Evolutionary conservation across 768 basidiomycete genomes (phyloP).

Genomic region (Termitomyces sp.): DNA sequence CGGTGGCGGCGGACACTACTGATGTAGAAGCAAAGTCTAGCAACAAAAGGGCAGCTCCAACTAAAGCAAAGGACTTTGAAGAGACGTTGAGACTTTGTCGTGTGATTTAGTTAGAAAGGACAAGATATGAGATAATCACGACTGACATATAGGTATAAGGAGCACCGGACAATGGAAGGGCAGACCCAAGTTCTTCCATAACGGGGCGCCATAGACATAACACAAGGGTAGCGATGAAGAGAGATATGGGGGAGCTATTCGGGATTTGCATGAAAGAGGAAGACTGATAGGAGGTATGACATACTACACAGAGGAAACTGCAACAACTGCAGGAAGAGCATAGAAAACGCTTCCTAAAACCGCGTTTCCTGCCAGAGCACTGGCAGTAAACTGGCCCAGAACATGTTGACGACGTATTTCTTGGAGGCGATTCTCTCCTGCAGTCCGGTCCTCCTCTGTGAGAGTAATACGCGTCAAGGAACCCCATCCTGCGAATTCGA

Average conservation of each 20-base stretch:
- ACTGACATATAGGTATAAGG: constrained; percentile 66
- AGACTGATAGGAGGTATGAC: constrained; percentile 17
- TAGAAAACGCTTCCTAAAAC: constrained; percentile 69
- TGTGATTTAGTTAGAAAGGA: neutral
- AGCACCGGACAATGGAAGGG: constrained; percentile 64
- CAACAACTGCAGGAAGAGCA: constrained; percentile 60
- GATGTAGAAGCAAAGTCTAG: constrained; percentile 68
- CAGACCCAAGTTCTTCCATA: constrained; percentile 67
- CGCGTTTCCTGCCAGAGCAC: constrained; percentile 63
- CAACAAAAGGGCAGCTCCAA: constrained; percentile 64
- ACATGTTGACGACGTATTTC: constrained; percentile 28
- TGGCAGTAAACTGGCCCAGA: constrained; percentile 61
- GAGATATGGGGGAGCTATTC: constrained; percentile 60
- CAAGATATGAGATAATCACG: neutral
- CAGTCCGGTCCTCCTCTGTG: constrained; percentile 32
- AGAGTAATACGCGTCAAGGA: constrained; percentile 44
- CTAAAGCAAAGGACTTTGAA: constrained; percentile 54
- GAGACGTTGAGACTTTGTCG: constrained; percentile 52
- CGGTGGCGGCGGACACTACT: constrained; percentile 71
- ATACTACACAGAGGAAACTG: constrained; percentile 58
- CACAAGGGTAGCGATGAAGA: constrained; percentile 56
- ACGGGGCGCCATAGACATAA: constrained; percentile 72
- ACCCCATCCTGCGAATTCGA: constrained; percentile 75
- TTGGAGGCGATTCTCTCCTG: constrained; percentile 26
- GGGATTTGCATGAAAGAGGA: neutral